These are phyloP conservation scores for Zygoascus flipseniorum DNA, from an alignment of 805 yeast species.

Conservation along the genomic window DNA sequence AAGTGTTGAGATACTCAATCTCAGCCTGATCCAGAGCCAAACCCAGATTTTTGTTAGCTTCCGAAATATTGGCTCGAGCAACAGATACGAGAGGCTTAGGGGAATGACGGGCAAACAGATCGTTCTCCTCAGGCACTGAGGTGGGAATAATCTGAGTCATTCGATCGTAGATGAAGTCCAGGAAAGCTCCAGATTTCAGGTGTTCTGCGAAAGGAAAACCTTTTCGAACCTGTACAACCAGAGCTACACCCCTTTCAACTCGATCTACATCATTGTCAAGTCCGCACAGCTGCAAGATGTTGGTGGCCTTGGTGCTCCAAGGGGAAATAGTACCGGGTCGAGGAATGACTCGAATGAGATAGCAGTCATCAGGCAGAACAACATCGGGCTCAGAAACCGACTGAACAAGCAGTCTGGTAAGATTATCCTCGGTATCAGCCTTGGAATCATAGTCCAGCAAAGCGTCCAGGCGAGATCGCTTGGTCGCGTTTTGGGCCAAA, in stretches of 20 bases:
- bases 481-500: conserved; percentile 20
- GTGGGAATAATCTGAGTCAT: conserved; percentile 73
- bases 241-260: conserved; percentile 83
- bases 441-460: conserved; percentile 70
- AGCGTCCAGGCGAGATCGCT: conserved; percentile 40
- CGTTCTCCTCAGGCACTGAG: conserved; percentile 54
- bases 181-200: conserved; percentile 44
- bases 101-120: conserved; percentile 64
- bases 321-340: conserved; percentile 96
- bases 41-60: conserved; percentile 79
- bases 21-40: conserved; percentile 93
- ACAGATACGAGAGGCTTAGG: conserved; percentile 73
- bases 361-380: conserved; percentile 30
- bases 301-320: conserved; percentile 98
- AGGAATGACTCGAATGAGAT: conserved; percentile 72
- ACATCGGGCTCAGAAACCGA: conserved; percentile 27
- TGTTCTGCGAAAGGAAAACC: conserved; percentile 59
- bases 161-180: conserved; percentile 77
- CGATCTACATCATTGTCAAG: conserved; percentile 61
- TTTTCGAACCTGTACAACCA: conserved; percentile 60
- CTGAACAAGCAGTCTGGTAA: conserved; percentile 35
- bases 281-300: conserved; percentile 85
- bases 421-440: conserved; percentile 44
- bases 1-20: conserved; percentile 68
- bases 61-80: conserved; percentile 49